Conservation (phyloP, 345 rosid genomes). For the Eucalyptus regnans region DNA sequence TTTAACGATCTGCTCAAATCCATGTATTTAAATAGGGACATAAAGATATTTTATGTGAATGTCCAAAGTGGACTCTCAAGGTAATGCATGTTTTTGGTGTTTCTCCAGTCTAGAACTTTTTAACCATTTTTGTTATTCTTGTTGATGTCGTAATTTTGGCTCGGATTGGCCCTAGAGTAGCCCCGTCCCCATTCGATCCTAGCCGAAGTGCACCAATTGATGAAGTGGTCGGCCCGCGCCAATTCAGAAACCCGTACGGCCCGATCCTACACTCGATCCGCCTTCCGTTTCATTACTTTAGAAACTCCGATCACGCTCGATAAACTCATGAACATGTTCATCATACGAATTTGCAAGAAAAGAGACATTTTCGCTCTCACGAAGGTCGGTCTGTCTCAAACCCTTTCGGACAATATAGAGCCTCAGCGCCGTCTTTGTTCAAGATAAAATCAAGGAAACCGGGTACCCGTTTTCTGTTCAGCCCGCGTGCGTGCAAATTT, state of each 20-base stretch:
- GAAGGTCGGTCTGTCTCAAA: not conserved
- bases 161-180: not conserved
- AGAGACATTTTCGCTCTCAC: not conserved
- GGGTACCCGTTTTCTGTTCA: not conserved
- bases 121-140: not conserved
- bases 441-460: not conserved
- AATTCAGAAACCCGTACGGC: not conserved
- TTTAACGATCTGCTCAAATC: rapidly evolving
- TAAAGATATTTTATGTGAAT: not conserved
- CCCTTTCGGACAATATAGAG: not conserved
- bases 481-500: not conserved
- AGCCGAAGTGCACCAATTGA: not conserved
- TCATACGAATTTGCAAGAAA: not conserved
- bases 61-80: rapidly evolving
- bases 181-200: not conserved
- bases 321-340: not conserved
- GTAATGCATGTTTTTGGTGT: not conserved
- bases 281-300: not conserved
- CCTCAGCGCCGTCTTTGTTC: not conserved
- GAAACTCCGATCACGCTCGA: rapidly evolving
- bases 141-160: not conserved
- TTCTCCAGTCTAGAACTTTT: rapidly evolving
- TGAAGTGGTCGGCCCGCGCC: not conserved
- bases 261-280: rapidly evolving
- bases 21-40: not conserved